These are phyloP conservation scores for Heliamphora exappendiculata DNA, from an alignment of 148 eudicot species.

Conservation along the genomic window DNA sequence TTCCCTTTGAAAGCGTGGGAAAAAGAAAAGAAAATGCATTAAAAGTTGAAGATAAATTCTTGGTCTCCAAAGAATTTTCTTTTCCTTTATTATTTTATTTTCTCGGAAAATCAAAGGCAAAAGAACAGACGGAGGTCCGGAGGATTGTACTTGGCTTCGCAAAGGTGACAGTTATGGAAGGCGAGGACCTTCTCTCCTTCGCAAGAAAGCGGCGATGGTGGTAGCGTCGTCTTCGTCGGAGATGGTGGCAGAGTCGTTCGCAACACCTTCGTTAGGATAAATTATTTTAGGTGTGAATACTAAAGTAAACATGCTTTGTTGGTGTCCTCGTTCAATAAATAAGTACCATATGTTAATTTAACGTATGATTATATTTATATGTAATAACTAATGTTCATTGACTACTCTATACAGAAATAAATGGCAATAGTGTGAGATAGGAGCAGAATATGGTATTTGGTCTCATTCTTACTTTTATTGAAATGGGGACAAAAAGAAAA, in stretches of 20 bases:
- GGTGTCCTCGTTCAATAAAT: no score
- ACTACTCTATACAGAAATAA: no score
- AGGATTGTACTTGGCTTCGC: conserved; percentile 26
- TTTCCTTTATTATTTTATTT: no score
- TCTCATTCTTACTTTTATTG: no score
- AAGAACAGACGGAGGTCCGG: background rate
- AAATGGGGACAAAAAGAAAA: no score
- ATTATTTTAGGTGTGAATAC: no score
- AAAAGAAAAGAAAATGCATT: background rate
- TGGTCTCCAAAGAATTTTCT: background rate
- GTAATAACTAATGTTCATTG: no score
- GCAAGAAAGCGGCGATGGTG: conserved; percentile 16
- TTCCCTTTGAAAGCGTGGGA: background rate
- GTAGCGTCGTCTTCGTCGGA: conserved; percentile 14
- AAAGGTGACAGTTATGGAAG: conserved; percentile 13
- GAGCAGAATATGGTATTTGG: no score
- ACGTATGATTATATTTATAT: no score
- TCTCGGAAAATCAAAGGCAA: background rate
- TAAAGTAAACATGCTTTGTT: no score
- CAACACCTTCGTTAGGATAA: conserved; percentile 15
- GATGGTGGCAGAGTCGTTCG: conserved; percentile 17
- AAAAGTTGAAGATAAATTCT: background rate
- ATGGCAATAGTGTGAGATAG: no score
- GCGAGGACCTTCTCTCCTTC: conserved; percentile 30
- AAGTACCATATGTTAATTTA: no score